Evolutionary conservation across 805 yeast genomes (phyloP).

Genomic region (Phaffomyces thermotolerans): DNA sequence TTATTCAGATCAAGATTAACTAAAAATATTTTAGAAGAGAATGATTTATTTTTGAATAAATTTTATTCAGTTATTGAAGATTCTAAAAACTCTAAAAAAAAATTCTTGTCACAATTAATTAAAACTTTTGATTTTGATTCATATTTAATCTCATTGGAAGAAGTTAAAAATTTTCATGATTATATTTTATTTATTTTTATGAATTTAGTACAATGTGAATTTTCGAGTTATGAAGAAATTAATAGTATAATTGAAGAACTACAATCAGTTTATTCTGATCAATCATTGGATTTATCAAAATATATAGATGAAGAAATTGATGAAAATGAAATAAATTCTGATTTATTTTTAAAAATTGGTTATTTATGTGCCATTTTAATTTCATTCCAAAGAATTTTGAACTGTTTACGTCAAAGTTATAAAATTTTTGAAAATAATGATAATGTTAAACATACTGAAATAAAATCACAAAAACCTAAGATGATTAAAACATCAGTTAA

Average conservation of each 20-base stretch:
- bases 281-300: constrained; percentile 6
- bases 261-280: constrained; percentile 23
- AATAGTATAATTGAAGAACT: constrained; percentile 36
- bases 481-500: constrained; percentile 1
- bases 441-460: constrained; percentile 4
- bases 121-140: constrained; percentile 26
- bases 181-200: constrained; percentile 29
- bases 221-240: constrained; percentile 45
- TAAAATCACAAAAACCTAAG: constrained; percentile 8
- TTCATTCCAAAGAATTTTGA: constrained; percentile 1
- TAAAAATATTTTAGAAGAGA: constrained; percentile 23
- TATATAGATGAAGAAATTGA: not conserved
- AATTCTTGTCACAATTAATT: constrained; percentile 31
- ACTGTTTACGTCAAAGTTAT: constrained; percentile 7
- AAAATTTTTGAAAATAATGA: constrained; percentile 7
- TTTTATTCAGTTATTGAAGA: constrained; percentile 38
- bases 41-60: constrained; percentile 27
- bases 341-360: not conserved
- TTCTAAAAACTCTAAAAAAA: constrained; percentile 33
- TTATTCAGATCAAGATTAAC: constrained; percentile 31
- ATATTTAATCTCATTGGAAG: constrained; percentile 16
- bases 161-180: constrained; percentile 14
- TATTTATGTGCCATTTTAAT: constrained; percentile 6
- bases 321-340: not conserved
- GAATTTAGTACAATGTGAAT: constrained; percentile 34